A percentile compares a stretch with the other conserved stretches of the same genome.
phyloP scores from a whole-genome alignment of 139 green algal genomes.

The Asterochloris sp. region DNA sequence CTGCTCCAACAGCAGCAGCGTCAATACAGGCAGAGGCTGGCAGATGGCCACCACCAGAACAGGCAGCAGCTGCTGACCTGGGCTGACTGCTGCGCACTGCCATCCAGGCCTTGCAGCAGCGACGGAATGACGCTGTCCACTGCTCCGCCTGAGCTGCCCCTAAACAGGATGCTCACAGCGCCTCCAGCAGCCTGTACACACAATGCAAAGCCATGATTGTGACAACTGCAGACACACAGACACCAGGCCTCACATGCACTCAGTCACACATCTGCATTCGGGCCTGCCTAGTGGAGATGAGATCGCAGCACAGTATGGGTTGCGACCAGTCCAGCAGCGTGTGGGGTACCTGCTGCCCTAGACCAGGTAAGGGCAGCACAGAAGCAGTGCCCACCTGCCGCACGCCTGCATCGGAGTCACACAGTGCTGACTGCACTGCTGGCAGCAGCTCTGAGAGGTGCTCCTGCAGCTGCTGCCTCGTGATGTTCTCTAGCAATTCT shows the following conservation, averaged over 20 bases:
- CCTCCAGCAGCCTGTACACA: slow-evolving; percentile 73
- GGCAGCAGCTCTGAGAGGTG: slow-evolving; percentile 83
- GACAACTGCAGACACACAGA: neutral
- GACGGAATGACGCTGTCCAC: slow-evolving; percentile 82
- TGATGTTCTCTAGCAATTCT: slow-evolving; percentile 81
- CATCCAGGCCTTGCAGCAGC: slow-evolving; percentile 65
- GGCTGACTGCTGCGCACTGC: slow-evolving; percentile 11
- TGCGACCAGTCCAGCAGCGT: no score
- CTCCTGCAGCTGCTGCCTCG: slow-evolving; percentile 74
- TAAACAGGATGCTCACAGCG: slow-evolving; percentile 90
- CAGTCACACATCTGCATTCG: no score
- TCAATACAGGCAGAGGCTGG: neutral
- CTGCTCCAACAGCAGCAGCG: neutral
- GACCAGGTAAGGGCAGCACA: neutral
- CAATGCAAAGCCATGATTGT: neutral
- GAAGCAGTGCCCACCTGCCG: slow-evolving; percentile 14
- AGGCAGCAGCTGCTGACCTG: neutral
- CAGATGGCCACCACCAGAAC: neutral
- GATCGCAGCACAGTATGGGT: no score
- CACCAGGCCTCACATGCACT: neutral
- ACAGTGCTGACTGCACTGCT: slow-evolving; percentile 78
- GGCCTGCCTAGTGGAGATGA: no score
- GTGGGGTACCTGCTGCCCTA: no score
- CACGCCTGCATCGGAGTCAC: slow-evolving; percentile 68
- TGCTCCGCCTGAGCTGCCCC: slow-evolving; percentile 49